Evolutionary conservation across 805 yeast genomes (phyloP).

Genomic region (Candida incommunis): DNA sequence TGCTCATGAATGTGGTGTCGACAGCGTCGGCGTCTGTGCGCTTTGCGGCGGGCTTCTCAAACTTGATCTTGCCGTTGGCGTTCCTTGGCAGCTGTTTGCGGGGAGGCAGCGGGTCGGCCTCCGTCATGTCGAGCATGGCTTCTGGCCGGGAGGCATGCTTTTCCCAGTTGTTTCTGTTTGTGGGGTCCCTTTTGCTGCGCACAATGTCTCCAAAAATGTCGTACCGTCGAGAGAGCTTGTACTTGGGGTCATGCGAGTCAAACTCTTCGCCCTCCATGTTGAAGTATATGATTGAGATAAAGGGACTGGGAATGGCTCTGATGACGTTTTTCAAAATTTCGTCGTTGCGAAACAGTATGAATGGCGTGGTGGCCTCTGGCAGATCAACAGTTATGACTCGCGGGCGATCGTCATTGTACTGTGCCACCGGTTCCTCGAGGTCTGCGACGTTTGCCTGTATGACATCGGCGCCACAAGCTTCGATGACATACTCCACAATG

Average conservation of each 20-base stretch:
- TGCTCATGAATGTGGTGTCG: background rate
- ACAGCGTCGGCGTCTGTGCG: background rate
- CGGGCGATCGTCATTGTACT: background rate
- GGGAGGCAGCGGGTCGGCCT: background rate
- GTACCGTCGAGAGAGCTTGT: background rate
- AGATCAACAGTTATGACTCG: background rate
- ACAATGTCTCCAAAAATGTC: background rate
- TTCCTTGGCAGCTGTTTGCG: background rate
- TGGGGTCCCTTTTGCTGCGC: background rate
- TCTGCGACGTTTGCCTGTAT: background rate
- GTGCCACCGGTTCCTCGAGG: background rate
- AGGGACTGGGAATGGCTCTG: background rate
- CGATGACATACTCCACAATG: background rate
- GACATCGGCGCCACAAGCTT: background rate
- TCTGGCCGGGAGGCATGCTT: background rate
- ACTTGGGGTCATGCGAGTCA: background rate
- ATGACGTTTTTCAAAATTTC: background rate
- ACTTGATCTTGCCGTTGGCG: background rate
- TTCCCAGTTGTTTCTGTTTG: slow-evolving; percentile 1
- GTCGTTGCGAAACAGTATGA: background rate
- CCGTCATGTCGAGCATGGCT: background rate
- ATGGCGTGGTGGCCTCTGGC: background rate
- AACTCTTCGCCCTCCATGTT: background rate
- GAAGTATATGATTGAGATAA: background rate
- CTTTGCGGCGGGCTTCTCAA: background rate